Conservation (phyloP, 2,329 filamentous ascomycete genomes). For the Curvularia sp. region DNA sequence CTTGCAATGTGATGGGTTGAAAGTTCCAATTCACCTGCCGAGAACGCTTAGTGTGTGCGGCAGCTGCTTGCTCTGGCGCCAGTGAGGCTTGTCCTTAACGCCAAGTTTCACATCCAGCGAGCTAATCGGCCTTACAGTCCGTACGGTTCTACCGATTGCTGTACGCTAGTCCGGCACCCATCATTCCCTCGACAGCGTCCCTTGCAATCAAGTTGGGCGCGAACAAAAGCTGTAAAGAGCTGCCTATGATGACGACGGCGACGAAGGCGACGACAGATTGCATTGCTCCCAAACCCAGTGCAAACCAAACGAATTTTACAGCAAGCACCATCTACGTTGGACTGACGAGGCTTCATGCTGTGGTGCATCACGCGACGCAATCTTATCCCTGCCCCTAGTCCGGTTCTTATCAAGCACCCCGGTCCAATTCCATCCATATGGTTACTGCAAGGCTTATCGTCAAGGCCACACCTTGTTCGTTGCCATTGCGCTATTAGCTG, state of each 20-base stretch:
- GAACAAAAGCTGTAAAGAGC: not conserved
- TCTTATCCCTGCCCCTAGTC: constrained; percentile 19
- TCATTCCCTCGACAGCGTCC: not conserved
- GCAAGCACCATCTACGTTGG: constrained; percentile 27
- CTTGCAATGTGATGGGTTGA: constrained; percentile 13
- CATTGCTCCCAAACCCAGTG: not conserved
- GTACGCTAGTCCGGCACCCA: constrained; percentile 9
- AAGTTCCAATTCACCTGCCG: constrained; percentile 12
- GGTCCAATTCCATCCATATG: constrained; percentile 27
- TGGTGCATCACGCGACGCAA: constrained; percentile 18
- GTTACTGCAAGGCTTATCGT: constrained; percentile 23
- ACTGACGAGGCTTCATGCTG: constrained; percentile 25
- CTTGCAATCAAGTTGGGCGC: constrained; percentile 4
- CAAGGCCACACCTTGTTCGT: constrained; percentile 23
- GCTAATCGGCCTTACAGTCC: constrained; percentile 8
- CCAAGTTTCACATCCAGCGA: constrained; percentile 25
- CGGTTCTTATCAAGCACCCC: constrained; percentile 36
- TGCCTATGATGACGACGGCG: not conserved
- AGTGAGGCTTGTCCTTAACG: constrained; percentile 27
- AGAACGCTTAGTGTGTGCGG: constrained; percentile 17
- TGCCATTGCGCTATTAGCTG: constrained; percentile 24
- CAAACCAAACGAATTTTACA: constrained; percentile 1
- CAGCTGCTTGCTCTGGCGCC: constrained; percentile 10
- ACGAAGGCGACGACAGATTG: not conserved
- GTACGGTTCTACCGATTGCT: constrained; percentile 12